Evolutionary conservation across 1,139 yeast species (phyloP).

Genomic region (Hemisphaericaspora xylofermentans): DNA sequence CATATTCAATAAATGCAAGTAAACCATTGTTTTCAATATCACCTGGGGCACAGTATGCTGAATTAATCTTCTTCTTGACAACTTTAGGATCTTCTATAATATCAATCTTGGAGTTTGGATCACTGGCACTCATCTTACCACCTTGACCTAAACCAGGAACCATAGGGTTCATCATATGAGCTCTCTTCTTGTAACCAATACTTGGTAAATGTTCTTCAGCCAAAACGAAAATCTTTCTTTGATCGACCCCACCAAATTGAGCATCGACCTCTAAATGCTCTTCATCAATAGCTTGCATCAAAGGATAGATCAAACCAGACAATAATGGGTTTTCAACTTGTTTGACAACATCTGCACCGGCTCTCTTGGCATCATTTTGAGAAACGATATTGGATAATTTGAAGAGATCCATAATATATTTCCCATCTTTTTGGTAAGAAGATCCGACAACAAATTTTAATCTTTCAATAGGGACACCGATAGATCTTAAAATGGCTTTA

Average conservation of each 20-base stretch:
- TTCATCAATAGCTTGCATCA: slow-evolving; percentile 98
- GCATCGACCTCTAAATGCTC: slow-evolving; percentile 85
- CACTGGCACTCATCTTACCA: slow-evolving; percentile 98
- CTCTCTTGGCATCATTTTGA: slow-evolving; percentile 96
- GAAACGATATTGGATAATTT: slow-evolving; percentile 78
- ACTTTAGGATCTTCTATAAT: slow-evolving; percentile 83
- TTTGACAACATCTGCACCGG: slow-evolving; percentile 99
- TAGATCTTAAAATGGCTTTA: slow-evolving; percentile 79
- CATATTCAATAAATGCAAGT: slow-evolving; percentile 79
- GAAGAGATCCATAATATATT: slow-evolving; percentile 88
- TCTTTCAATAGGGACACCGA: slow-evolving; percentile 89
- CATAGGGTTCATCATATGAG: slow-evolving; percentile 98
- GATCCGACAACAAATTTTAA: slow-evolving; percentile 85
- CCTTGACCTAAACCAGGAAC: slow-evolving; percentile 97
- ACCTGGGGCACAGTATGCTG: slow-evolving; percentile 97
- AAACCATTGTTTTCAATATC: slow-evolving; percentile 89
- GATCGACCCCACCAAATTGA: slow-evolving; percentile 99
- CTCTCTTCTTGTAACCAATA: slow-evolving; percentile 93
- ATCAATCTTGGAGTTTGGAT: slow-evolving; percentile 96
- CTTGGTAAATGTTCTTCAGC: slow-evolving; percentile 92
- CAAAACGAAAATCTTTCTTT: slow-evolving; percentile 93
- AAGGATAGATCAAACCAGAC: slow-evolving; percentile 92
- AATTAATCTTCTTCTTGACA: slow-evolving; percentile 85
- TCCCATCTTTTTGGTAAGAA: slow-evolving; percentile 73
- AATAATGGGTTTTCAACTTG: slow-evolving; percentile 93